phyloP scores from a whole-genome alignment of 768 basidiomycete species.

The Favolaschia claudopus region DNA sequence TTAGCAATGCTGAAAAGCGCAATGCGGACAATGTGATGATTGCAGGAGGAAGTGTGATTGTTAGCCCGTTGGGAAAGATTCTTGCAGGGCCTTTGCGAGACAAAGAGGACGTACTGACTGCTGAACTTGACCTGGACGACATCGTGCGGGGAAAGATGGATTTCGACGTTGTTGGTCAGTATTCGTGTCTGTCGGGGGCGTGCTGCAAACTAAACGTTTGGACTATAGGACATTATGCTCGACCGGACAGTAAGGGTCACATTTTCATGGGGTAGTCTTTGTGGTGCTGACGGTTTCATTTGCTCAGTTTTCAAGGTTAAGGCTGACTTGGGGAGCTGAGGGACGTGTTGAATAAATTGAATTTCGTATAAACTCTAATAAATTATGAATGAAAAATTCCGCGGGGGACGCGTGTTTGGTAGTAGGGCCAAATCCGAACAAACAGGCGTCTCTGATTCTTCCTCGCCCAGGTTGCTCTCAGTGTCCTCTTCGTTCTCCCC shows the following conservation, averaged over 20 bases:
- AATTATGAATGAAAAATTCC: conserved; percentile 14
- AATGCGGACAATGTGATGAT: conserved; percentile 61
- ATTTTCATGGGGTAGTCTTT: neutral
- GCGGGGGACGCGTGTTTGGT: neutral
- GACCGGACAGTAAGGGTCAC: conserved; percentile 62
- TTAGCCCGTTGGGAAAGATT: conserved; percentile 62
- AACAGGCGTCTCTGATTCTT: conserved; percentile 36
- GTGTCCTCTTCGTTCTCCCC: conserved; percentile 37
- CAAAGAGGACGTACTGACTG: conserved; percentile 61
- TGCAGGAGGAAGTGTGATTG: conserved; percentile 67
- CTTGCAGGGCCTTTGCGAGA: conserved; percentile 66
- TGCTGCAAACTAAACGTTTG: too few relatives aligned
- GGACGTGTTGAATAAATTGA: neutral
- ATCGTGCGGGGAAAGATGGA: conserved; percentile 66
- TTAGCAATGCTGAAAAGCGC: conserved; percentile 44
- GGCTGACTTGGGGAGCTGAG: neutral
- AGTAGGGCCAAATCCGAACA: neutral
- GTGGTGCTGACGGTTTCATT: neutral
- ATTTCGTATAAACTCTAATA: neutral
- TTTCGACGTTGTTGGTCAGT: conserved; percentile 52
- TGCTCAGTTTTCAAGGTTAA: conserved; percentile 14
- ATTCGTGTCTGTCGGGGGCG: too few relatives aligned
- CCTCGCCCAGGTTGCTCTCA: conserved; percentile 61
- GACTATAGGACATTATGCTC: conserved; percentile 63
- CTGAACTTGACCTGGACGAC: conserved; percentile 67